phyloP scores from a whole-genome alignment of 345 rosid genomes.

The Linum tenue region DNA sequence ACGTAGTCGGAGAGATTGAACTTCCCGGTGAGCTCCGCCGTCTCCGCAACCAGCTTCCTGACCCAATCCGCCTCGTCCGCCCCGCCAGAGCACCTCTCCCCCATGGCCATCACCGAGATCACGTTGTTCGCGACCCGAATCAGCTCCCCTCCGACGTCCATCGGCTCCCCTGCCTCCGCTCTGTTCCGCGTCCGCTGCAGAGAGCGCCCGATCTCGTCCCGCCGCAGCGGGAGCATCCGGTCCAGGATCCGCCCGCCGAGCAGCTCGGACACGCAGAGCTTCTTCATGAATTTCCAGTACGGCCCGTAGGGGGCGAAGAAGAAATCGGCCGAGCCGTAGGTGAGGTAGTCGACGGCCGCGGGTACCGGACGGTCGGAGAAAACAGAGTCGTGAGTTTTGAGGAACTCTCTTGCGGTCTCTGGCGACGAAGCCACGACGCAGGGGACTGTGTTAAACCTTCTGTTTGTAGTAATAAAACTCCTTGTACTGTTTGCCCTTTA shows the following conservation, averaged over 20 bases:
- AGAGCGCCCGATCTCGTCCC: neutral
- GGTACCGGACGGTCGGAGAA: neutral
- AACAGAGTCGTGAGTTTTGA: neutral
- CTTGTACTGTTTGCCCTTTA: no score
- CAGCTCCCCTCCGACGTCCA: neutral
- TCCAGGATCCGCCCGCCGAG: neutral
- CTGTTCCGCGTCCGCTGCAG: neutral
- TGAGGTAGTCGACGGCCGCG: neutral
- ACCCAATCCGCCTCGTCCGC: neutral
- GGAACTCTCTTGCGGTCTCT: neutral
- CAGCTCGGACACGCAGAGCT: neutral
- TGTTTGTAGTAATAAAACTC: no score
- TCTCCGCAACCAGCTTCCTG: neutral
- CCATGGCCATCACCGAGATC: neutral
- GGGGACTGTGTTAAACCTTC: no score
- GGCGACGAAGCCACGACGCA: neutral
- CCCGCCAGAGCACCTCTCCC: neutral
- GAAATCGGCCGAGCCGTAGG: neutral
- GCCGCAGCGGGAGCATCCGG: neutral
- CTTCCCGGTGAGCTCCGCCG: no score
- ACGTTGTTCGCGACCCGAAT: neutral
- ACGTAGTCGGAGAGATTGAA: neutral
- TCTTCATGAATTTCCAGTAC: neutral
- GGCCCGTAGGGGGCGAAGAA: neutral
- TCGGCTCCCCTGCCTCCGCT: neutral